phyloP scores from a whole-genome alignment of 2,329 filamentous ascomycete species.

The Penicillium sp. region DNA sequence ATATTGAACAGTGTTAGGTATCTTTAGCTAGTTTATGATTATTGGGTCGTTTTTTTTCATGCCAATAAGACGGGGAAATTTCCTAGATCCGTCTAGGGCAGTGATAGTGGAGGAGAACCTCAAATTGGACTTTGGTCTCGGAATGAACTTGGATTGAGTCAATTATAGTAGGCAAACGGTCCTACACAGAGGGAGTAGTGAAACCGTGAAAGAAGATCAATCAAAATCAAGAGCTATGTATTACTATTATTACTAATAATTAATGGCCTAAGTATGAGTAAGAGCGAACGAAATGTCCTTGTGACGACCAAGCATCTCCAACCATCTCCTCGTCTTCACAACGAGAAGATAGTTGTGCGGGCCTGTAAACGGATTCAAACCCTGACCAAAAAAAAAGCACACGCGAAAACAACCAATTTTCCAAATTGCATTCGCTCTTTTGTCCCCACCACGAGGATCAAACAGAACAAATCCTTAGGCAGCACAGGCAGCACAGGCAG shows the following conservation, averaged over 20 bases:
- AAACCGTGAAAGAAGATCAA: not conserved
- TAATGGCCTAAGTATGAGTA: slow-evolving; percentile 7
- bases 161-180: too few species aligned
- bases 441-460: slow-evolving; percentile 17
- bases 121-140: too few species aligned
- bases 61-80: too few species aligned
- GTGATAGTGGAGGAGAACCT: too few species aligned
- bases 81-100: too few species aligned
- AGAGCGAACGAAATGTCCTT: slow-evolving; percentile 17
- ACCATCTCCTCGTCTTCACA: slow-evolving; percentile 2
- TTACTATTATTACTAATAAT: slow-evolving; percentile 22
- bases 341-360: slow-evolving; percentile 9
- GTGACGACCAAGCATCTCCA: slow-evolving; percentile 18
- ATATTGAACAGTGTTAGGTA: too few species aligned
- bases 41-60: too few species aligned
- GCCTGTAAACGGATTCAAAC: slow-evolving; percentile 7
- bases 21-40: too few species aligned
- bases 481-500: not conserved
- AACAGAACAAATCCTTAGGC: not conserved
- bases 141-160: too few species aligned
- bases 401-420: slow-evolving; percentile 9
- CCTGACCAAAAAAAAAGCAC: slow-evolving; percentile 2
- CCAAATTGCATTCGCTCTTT: not conserved
- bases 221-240: slow-evolving; percentile 8
- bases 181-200: too few species aligned